A percentile compares a stretch with the other conserved stretches of the same genome.
These are phyloP conservation scores for Dalbergia oliveri DNA, from an alignment of 306 rosid species.

Conservation along the genomic window DNA sequence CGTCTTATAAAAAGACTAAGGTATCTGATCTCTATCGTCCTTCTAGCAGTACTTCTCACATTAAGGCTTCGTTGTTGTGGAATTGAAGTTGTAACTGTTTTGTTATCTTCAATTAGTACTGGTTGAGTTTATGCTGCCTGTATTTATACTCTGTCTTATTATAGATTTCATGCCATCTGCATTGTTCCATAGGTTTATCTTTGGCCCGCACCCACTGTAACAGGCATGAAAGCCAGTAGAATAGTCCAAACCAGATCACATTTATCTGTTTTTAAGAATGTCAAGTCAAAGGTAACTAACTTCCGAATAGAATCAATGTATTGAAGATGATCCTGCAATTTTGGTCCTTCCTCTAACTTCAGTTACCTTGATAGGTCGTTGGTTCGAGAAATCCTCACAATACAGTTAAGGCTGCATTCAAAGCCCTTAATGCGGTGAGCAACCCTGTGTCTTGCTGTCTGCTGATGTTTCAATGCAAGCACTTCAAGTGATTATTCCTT, in stretches of 20 bases:
- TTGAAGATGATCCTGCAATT: slow-evolving; percentile 30
- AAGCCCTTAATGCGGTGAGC: slow-evolving; percentile 90
- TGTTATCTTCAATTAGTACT: slow-evolving; percentile 10
- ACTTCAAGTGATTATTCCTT: slow-evolving; percentile 26
- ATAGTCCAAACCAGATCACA: slow-evolving; percentile 78
- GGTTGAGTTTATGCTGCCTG: neutral
- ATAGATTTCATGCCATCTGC: slow-evolving; percentile 34
- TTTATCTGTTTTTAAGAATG: slow-evolving; percentile 90
- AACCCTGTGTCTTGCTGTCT: slow-evolving; percentile 8
- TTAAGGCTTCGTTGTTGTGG: neutral
- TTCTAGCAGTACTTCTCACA: neutral
- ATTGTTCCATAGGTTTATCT: slow-evolving; percentile 75
- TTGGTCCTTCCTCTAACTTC: slow-evolving; percentile 39
- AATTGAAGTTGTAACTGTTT: neutral
- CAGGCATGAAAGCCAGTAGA: slow-evolving; percentile 91
- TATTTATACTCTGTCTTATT: neutral
- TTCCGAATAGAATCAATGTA: slow-evolving; percentile 29
- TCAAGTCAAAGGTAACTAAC: slow-evolving; percentile 86
- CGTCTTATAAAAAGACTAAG: slow-evolving; percentile 80
- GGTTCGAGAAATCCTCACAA: slow-evolving; percentile 93
- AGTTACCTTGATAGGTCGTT: slow-evolving; percentile 63
- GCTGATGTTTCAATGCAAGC: slow-evolving; percentile 14
- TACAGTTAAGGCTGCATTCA: slow-evolving; percentile 87
- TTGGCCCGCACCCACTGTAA: slow-evolving; percentile 90
- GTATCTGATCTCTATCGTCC: slow-evolving; percentile 51